Conservation (phyloP, 2,329 filamentous ascomycete species). For the Xylaria sp. region DNA sequence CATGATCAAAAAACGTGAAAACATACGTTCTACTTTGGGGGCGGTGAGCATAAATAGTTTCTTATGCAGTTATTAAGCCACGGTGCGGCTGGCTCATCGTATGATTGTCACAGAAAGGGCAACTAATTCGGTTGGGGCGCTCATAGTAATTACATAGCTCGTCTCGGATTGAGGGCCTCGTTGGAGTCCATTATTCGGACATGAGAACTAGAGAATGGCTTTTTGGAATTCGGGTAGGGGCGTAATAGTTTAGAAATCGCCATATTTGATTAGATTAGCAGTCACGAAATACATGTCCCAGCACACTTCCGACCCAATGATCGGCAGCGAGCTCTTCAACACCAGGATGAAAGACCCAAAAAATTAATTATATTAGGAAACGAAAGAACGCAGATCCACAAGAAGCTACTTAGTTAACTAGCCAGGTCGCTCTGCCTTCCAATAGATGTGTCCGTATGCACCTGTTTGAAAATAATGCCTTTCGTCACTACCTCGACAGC, state of each 20-base stretch:
- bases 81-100: no score
- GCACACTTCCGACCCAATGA: neutral
- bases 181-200: no score
- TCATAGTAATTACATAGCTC: no score
- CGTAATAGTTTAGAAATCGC: neutral
- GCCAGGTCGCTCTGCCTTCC: neutral
- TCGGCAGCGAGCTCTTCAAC: neutral
- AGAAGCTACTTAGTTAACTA: neutral
- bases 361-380: neutral
- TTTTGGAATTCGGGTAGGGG: no score
- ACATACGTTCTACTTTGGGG: no score
- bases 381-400: neutral
- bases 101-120: no score
- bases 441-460: neutral
- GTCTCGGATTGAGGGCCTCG: no score
- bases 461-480: neutral
- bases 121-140: no score
- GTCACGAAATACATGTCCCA: neutral
- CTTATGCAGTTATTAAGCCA: no score
- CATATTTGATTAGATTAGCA: neutral
- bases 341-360: neutral
- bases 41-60: no score
- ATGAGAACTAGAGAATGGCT: no score
- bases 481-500: neutral
- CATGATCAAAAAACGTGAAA: no score